phyloP scores from a whole-genome alignment of 1,284 basidiomycete genomes.

The Ustilago cynodontis region DNA sequence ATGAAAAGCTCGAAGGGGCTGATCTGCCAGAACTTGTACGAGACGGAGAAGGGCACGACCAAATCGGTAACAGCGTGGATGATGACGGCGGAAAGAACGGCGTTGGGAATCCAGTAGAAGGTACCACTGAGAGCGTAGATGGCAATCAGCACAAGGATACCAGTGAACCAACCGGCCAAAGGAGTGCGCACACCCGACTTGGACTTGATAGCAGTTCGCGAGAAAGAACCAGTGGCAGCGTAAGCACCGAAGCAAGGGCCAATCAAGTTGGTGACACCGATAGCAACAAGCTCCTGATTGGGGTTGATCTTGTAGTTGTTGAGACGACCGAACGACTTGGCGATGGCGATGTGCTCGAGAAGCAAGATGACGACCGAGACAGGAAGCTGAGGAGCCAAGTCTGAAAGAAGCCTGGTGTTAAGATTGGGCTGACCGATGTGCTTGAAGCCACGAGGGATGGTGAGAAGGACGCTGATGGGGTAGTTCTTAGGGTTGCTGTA shows the following conservation, averaged over 20 bases:
- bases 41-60: constrained; percentile 85
- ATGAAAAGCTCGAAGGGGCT: constrained; percentile 94
- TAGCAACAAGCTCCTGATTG: constrained; percentile 96
- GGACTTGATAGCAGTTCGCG: constrained; percentile 92
- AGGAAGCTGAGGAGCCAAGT: constrained; percentile 83
- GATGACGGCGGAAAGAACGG: constrained; percentile 87
- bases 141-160: constrained; percentile 89
- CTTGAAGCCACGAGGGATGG: constrained; percentile 74
- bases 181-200: constrained; percentile 97
- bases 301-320: constrained; percentile 98
- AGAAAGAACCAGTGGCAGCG: constrained; percentile 97
- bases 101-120: constrained; percentile 73
- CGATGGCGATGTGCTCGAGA: constrained; percentile 96
- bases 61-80: constrained; percentile 91
- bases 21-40: constrained; percentile 93
- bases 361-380: constrained; percentile 94
- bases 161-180: constrained; percentile 86
- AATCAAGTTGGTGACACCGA: constrained; percentile 86
- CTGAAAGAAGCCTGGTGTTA: constrained; percentile 76
- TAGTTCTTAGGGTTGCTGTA: constrained; percentile 75
- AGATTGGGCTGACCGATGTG: constrained; percentile 82
- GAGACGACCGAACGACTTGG: constrained; percentile 89
- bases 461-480: constrained; percentile 86
- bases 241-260: constrained; percentile 83
- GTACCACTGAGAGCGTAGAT: constrained; percentile 81